Percentiles rank a stretch among this genome's conserved stretches.
phyloP scores from a whole-genome alignment of 2,329 filamentous ascomycete species.

The Colletotrichum phormii region DNA sequence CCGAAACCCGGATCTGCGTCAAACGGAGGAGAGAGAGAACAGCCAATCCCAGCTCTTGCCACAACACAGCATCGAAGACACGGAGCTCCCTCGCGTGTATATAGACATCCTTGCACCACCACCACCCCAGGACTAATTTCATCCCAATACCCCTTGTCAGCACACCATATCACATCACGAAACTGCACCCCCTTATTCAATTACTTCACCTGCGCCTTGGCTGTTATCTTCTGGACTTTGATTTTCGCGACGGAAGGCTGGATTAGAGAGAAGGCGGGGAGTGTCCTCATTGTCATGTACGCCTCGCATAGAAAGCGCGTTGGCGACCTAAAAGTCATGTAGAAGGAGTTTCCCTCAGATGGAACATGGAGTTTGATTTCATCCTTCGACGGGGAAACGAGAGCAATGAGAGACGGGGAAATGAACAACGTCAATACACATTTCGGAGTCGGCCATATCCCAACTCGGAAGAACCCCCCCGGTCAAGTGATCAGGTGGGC shows the following conservation, averaged over 20 bases:
- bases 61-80: slow-evolving; percentile 37
- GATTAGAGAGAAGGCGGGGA: slow-evolving; percentile 37
- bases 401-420: slow-evolving; percentile 35
- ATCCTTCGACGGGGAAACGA: slow-evolving; percentile 32
- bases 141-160: slow-evolving; percentile 36
- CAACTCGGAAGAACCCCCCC: slow-evolving; percentile 11
- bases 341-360: slow-evolving; percentile 39
- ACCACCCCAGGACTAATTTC: slow-evolving; percentile 34
- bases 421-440: slow-evolving; percentile 31
- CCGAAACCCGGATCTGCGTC: slow-evolving; percentile 34
- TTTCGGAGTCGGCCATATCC: slow-evolving; percentile 33
- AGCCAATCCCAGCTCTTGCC: slow-evolving; percentile 32
- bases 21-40: slow-evolving; percentile 35
- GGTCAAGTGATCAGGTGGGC: slow-evolving; percentile 29
- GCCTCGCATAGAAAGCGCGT: slow-evolving; percentile 37
- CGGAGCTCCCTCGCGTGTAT: slow-evolving; percentile 36
- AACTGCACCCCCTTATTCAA: slow-evolving; percentile 29
- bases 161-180: slow-evolving; percentile 25
- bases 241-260: slow-evolving; percentile 36
- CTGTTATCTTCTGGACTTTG: slow-evolving; percentile 39
- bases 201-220: slow-evolving; percentile 24
- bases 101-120: slow-evolving; percentile 36
- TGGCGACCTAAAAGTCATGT: slow-evolving; percentile 39
- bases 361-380: slow-evolving; percentile 34
- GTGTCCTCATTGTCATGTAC: slow-evolving; percentile 39